Percentiles rank a stretch among this genome's conserved stretches.
Evolutionary conservation across 495 filamentous ascomycete genomes (phyloP).

Genomic region (Rostrohypoxylon terebratum): DNA sequence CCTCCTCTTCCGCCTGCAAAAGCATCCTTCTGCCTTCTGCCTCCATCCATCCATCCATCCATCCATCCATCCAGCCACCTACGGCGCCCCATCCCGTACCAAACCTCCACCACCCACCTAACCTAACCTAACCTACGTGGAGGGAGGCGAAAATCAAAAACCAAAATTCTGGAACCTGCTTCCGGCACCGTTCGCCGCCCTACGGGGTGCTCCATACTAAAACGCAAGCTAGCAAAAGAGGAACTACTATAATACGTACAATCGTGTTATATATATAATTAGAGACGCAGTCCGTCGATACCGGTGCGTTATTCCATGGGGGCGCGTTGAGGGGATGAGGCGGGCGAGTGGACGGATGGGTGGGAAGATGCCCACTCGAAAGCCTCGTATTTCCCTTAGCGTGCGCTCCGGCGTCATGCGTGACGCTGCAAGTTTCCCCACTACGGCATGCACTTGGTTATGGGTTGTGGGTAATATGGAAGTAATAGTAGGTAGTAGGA

Average conservation of each 20-base stretch:
- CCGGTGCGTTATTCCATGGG: background rate
- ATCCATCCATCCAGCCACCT: background rate
- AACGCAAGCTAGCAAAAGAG: slow-evolving; percentile 22
- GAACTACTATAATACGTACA: too few species aligned
- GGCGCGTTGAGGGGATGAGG: background rate
- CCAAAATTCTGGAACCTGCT: slow-evolving; percentile 1
- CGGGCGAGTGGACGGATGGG: background rate
- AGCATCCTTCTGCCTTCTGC: background rate
- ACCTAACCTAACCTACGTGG: background rate
- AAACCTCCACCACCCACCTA: too few species aligned
- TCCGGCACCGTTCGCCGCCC: slow-evolving; percentile 8
- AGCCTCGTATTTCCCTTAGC: slow-evolving; percentile 26
- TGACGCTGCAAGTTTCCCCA: slow-evolving; percentile 24
- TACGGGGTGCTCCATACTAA: background rate
- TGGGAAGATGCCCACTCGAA: slow-evolving; percentile 14
- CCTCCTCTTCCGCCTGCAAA: background rate
- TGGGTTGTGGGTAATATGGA: slow-evolving; percentile 14
- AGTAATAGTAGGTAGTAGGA: background rate
- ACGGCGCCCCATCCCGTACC: too few species aligned
- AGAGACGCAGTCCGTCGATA: too few species aligned
- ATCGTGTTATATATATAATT: slow-evolving; percentile 12
- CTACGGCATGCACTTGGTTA: slow-evolving; percentile 24
- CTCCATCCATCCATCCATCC: too few species aligned
- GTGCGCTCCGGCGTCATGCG: slow-evolving; percentile 3
- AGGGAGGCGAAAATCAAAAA: background rate